Evolutionary conservation across 768 basidiomycete genomes (phyloP).

Genomic region (Lactifluus rugatus): DNA sequence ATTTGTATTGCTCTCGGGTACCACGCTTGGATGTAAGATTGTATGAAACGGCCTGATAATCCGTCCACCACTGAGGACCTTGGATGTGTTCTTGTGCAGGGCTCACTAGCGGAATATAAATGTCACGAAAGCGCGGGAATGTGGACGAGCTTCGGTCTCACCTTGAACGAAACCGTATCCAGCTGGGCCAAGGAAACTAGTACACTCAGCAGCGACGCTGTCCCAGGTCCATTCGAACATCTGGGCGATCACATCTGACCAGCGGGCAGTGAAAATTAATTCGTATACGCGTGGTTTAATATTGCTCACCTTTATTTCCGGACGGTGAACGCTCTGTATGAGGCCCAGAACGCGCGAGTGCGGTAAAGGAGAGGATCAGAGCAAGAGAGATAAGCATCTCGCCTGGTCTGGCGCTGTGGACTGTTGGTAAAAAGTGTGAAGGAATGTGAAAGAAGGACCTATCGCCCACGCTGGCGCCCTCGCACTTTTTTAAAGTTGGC

Average conservation of each 20-base stretch:
- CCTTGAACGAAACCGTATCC: slow-evolving; percentile 61
- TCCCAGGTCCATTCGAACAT: slow-evolving; percentile 59
- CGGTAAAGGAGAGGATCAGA: background rate
- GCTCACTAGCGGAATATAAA: slow-evolving; percentile 26
- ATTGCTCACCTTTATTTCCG: background rate
- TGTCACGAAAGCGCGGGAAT: background rate
- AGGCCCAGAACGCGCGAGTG: background rate
- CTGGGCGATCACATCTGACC: slow-evolving; percentile 45
- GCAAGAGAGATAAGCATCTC: background rate
- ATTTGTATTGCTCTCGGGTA: slow-evolving; percentile 39
- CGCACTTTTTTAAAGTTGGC: background rate
- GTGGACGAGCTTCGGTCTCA: slow-evolving; percentile 6
- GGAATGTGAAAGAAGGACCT: background rate
- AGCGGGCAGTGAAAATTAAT: background rate
- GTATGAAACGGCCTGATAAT: slow-evolving; percentile 63
- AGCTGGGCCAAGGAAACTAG: slow-evolving; percentile 53
- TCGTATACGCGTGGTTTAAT: no score
- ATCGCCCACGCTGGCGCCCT: no score
- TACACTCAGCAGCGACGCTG: slow-evolving; percentile 54
- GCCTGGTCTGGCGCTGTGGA: background rate
- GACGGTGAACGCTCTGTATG: background rate
- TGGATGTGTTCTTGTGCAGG: slow-evolving; percentile 50
- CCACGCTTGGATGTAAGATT: slow-evolving; percentile 58
- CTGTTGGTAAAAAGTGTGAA: background rate
- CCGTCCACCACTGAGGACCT: slow-evolving; percentile 64